Base-by-base conservation (phyloP, 768 basidiomycete species). In the Termitomyces sp. region DNA sequence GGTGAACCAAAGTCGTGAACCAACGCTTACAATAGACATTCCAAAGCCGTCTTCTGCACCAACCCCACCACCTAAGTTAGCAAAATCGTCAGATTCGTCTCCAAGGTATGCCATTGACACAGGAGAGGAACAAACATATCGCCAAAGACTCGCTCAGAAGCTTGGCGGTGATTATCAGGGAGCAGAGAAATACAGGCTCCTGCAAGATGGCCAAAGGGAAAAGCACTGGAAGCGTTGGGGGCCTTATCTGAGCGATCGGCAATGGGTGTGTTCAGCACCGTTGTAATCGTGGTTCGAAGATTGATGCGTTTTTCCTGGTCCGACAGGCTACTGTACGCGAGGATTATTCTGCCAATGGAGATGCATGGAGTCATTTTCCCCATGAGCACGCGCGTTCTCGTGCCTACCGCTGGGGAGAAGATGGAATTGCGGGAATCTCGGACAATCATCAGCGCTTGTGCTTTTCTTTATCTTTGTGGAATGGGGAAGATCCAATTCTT, bases 151-250 rank as follows among this genome's bases (percentile, higher is more conserved):
- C 30, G 75, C 78, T 30, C 77, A 84, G 59, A 72, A 73, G 56
- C 76, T 95, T 33, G 91, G 91, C 1, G 64, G 74, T 3, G 76
- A 86, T 35, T 98, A 95, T 70, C 81, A 85, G 52, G 90, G 91
- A 13, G 84, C 83, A 24, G 96, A 99, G 75, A 84, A 84, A 62
- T 78, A 89, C 71, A 84, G 95, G 50, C 82, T 99, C n/a, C 74
- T 85, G 50, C 90, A 98, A 66, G 92, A 94, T 62, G 86, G 81
- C 57, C 76, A 79, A 51, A 87, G 84, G 63, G 86, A 92, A 62
- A 80, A 80, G 51, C 95, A 98, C 71, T 99, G 97, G 97, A 98
- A 98, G 74, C 81, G 92, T 65, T 98, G 96, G 96, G 97, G 97
- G 20, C 97, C 97, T 16, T 99, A 99, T 76, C 81, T 99, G 53